A percentile compares a stretch with the other conserved stretches of the same genome.
Evolutionary conservation across 1,139 yeast genomes (phyloP).

Genomic region (Hanseniaspora gamundiae): DNA sequence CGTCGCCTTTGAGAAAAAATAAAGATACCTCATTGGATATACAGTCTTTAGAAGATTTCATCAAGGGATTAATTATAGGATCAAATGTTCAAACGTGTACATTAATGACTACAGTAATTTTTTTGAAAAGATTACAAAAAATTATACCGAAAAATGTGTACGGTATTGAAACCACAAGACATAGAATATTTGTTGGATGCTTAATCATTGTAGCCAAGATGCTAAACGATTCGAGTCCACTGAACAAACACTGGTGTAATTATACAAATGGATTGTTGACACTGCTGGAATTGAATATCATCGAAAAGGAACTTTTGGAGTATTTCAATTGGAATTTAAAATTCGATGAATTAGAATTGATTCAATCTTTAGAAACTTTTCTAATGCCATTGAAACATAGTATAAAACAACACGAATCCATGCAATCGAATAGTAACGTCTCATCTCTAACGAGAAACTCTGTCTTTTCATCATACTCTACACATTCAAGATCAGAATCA

Average conservation of each 20-base stretch:
- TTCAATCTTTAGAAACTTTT: conserved; percentile 61
- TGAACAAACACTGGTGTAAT: conserved; percentile 90
- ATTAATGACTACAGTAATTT: conserved; percentile 80
- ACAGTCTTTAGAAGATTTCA: conserved; percentile 46
- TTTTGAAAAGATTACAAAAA: conserved; percentile 61
- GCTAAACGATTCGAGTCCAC: conserved; percentile 84
- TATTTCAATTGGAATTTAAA: conserved; percentile 76
- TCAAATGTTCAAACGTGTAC: conserved; percentile 95
- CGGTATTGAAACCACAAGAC: conserved; percentile 90
- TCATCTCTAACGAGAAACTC: conserved; percentile 4
- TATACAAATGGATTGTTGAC: conserved; percentile 77
- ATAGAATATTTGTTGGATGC: conserved; percentile 80
- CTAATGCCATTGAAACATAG: conserved; percentile 52
- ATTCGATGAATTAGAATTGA: conserved; percentile 57
- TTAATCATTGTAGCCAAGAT: conserved; percentile 82
- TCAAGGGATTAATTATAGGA: conserved; percentile 55
- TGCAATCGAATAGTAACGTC: neutral
- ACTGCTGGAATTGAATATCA: conserved; percentile 72
- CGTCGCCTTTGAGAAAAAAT: too few species aligned
- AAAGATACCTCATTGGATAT: conserved; percentile 17
- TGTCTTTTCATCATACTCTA: conserved; percentile 1
- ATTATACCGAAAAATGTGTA: conserved; percentile 78
- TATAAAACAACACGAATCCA: conserved; percentile 1
- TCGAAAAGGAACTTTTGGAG: conserved; percentile 76
- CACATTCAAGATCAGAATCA: neutral